Base-by-base conservation (phyloP, 108 stramenopile species). In the Craspedostauros australis region DNA sequence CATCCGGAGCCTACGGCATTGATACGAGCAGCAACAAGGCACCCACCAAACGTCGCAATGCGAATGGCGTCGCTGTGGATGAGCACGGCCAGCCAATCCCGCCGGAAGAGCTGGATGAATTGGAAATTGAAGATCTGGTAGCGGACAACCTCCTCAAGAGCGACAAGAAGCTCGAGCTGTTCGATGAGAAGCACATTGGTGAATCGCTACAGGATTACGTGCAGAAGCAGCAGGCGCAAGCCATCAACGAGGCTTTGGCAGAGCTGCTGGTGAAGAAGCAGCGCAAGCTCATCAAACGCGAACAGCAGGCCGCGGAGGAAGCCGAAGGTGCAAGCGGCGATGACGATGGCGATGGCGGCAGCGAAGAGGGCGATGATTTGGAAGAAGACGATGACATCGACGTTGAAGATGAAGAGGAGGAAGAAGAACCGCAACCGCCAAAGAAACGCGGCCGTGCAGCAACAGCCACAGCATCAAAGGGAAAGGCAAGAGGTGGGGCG, bases 141-240 rank as follows among this genome's bases (percentile, higher is more conserved):
- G 64, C 57, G 40, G 79, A 75, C 23, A 74, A 85, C 22, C 66
- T 96, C 47, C 73, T 70, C 7, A 50, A 50, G 36, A 39, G 66
- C 18, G 82, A 93, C 51, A 27, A 55, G 27, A 91, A 91, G 52
- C 49, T 96, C 48, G 76, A 84, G 39, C 40, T 91, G 18, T 57
- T 87, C 21, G 68, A 83, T 42, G 86, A 87, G 49, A 72, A 68
- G 46, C 29, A 42, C 34, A 57, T 91, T 38, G 47, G 58, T 15
- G 12, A 47, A 54, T 92, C 96, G 4, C 68, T 96, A 34, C 83
- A 95, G 32, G 82, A 85, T n/a, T 96, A 84, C 53, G 96, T 96
- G 3, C 56, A 72, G 42, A 94, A 96, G 72, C 57, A 68, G 33
- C 53, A 72, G 46, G 60, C 57, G 0, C 49, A 57, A 26, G 82